Evolutionary conservation across 2,329 filamentous ascomycete genomes (phyloP).

Genomic region (Fusarium sp.): DNA sequence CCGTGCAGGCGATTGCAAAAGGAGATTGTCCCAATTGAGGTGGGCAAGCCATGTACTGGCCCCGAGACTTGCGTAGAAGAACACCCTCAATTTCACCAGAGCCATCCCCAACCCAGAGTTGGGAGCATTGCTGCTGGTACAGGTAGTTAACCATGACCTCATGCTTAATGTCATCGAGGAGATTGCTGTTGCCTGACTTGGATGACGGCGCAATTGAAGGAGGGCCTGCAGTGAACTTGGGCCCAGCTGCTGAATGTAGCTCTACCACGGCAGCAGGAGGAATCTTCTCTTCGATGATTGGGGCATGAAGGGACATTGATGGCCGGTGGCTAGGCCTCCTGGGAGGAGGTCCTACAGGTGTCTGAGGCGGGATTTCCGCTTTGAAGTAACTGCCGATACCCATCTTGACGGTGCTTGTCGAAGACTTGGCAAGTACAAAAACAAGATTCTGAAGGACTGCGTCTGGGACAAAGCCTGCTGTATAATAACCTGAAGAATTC

Average conservation of each 20-base stretch:
- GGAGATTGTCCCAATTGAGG: conserved; percentile 67
- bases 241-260: conserved; percentile 56
- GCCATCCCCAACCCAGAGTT: conserved; percentile 76
- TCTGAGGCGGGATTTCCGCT: conserved; percentile 45
- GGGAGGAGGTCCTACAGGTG: conserved; percentile 19
- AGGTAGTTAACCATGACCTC: conserved; percentile 86
- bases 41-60: conserved; percentile 77
- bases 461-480: neutral
- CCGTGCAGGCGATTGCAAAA: conserved; percentile 70
- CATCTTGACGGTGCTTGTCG: conserved; percentile 53
- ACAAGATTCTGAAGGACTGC: neutral
- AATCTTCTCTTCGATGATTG: conserved; percentile 49
- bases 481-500: neutral
- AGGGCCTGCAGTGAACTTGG: conserved; percentile 59
- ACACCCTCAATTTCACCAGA: conserved; percentile 76
- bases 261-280: conserved; percentile 51
- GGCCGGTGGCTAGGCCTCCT: conserved; percentile 29
- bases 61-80: conserved; percentile 71
- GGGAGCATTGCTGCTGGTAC: conserved; percentile 79
- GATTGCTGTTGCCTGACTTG: conserved; percentile 55
- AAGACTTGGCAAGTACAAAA: neutral
- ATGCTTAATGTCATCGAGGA: conserved; percentile 77
- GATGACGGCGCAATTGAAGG: conserved; percentile 61
- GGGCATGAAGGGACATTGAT: conserved; percentile 33
- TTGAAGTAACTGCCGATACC: conserved; percentile 71